Evolutionary conservation across 2,329 filamentous ascomycete genomes (phyloP), one percentile per base, ranked within the genome.

Genomic region (Coniochaeta hoffmannii): DNA sequence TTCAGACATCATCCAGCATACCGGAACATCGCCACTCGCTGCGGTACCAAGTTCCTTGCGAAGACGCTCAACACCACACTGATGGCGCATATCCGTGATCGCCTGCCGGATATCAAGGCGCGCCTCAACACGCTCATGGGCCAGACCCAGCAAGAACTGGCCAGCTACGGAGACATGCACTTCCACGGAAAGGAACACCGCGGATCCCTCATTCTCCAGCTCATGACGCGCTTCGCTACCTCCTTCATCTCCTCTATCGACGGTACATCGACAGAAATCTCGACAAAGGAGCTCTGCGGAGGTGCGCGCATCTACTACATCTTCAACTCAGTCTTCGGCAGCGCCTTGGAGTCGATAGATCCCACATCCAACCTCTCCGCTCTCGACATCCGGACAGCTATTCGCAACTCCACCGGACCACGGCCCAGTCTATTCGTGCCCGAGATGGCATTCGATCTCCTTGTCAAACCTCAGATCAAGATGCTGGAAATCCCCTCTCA

Each of bases 221-320:
- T 96, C 56, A 99, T 99, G 94, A 99, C 94, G 12, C 89, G 94
- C 38, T 99, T 99, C 66, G 94, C 94, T 10, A 94, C 90, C 3
- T 96, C 92, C 0, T 99, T 99, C 73, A 97, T 97, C 67, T 93
- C 94, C 6, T 97, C 94, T 12, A 99, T 99, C 60, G 94, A 99
- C 68, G 94, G 94, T 77, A 99, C 94, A 8, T 97, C 93, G 5
- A 96, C 92, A 14, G 93, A 99, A 68, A 99, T 99, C 59, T 97
- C 94, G 17, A 99, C 94, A 35, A 97, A 99, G 73, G 94, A 97
- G 73, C 83, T 97, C 11, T 96, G 92, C 65, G 92, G 92, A 67
- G 92, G 92, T 68, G 92, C 92, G 50, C 85, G 93, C 57, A 97
- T 97, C 66, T 97, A 97, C 76, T 97, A 97, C 74, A 97, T 97